phyloP scores from a whole-genome alignment of 345 rosid species.

The Melaleuca alternifolia region DNA sequence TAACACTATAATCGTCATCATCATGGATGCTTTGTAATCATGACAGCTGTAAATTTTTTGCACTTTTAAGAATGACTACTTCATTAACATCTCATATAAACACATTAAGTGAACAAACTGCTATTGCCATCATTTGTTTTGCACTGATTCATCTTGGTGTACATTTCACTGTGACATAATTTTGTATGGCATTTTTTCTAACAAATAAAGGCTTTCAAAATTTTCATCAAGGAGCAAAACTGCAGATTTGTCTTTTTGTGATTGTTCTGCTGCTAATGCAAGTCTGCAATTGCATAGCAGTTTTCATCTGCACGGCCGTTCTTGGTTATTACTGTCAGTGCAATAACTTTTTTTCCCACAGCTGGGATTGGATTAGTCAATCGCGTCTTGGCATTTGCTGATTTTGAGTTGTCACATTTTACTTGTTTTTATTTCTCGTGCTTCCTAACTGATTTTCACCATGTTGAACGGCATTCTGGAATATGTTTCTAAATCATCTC shows the following conservation, averaged over 20 bases:
- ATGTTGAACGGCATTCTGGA: not conserved
- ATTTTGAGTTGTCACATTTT: not conserved
- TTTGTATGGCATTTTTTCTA: not conserved
- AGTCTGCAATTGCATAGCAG: not conserved
- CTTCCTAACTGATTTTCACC: not conserved
- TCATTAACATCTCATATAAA: not conserved
- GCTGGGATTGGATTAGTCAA: not conserved
- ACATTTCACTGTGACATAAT: not conserved
- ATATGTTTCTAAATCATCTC: not conserved
- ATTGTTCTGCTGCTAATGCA: not conserved
- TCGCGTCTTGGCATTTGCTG: not conserved
- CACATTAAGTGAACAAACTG: not conserved
- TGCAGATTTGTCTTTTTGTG: not conserved
- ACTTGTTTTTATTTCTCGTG: not conserved
- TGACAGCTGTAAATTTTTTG: not conserved
- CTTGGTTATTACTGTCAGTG: not conserved
- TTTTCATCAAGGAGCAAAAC: not conserved
- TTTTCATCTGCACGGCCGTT: not conserved
- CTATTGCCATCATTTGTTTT: not conserved
- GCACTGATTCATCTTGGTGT: not conserved
- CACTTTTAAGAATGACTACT: not conserved
- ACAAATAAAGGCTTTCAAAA: not conserved
- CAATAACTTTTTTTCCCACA: not conserved
- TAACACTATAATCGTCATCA: not conserved
- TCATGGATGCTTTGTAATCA: not conserved